phyloP scores from a whole-genome alignment of 805 yeast genomes.

The Ogataea pignaliae region DNA sequence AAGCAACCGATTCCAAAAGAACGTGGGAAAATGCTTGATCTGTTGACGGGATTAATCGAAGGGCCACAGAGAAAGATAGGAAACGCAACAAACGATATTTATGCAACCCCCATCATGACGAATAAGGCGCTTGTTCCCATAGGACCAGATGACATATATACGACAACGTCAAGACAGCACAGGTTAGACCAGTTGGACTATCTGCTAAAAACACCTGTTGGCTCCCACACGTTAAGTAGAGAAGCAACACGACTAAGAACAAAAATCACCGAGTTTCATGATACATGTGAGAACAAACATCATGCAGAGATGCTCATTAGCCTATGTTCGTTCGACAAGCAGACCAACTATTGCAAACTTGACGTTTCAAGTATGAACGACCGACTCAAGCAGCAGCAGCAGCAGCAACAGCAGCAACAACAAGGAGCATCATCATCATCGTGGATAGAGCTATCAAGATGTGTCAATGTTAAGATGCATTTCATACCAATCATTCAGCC shows the following conservation, averaged over 20 bases:
- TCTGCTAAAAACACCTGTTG: slow-evolving; percentile 27
- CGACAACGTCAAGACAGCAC: slow-evolving; percentile 23
- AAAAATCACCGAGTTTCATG: slow-evolving; percentile 38
- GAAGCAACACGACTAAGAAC: slow-evolving; percentile 39
- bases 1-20: slow-evolving; percentile 14
- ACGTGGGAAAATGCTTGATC: slow-evolving; percentile 13
- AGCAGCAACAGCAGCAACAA: not conserved
- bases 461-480: slow-evolving; percentile 39
- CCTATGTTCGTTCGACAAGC: slow-evolving; percentile 22
- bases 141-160: slow-evolving; percentile 22
- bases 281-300: slow-evolving; percentile 42
- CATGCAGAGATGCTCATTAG: slow-evolving; percentile 29
- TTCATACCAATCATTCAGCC: slow-evolving; percentile 49
- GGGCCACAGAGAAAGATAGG: slow-evolving; percentile 11
- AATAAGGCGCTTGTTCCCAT: slow-evolving; percentile 20
- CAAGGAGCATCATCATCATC: too few species aligned
- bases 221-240: slow-evolving; percentile 36
- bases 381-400: slow-evolving; percentile 2
- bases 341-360: slow-evolving; percentile 25
- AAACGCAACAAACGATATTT: slow-evolving; percentile 17
- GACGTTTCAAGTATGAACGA: slow-evolving; percentile 21
- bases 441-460: slow-evolving; percentile 23
- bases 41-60: slow-evolving; percentile 20
- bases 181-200: slow-evolving; percentile 23
- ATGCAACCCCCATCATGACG: slow-evolving; percentile 15